Evolutionary conservation across 164 flowering plant species (phyloP), one percentile per base, ranked within the genome.

Genomic region (Tetracentron sinense): DNA sequence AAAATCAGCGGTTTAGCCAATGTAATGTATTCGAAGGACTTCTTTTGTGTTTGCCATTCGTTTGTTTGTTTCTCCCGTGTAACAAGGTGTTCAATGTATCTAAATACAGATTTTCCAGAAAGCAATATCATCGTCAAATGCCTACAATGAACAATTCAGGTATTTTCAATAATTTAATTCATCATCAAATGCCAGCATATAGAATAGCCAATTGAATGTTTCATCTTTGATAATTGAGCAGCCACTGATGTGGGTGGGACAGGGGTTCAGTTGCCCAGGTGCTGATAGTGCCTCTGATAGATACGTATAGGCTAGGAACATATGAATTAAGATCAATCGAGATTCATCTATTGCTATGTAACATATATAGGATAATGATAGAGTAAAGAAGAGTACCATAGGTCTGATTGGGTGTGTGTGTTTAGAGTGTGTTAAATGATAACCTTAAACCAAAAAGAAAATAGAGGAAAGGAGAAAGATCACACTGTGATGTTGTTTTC

Each of bases 121-220:
- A 64, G 99, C 99, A 33, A 94, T 92, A 71, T 94, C 99, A 48
- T 74, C 99, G 23, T 94, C 99, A 52, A 78, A 78, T 78, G 97
- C 97, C 30, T 92, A 94, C 79, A 90, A 92, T 74, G 94, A 86
- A 10, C 99, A 94, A 50, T 94, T 92, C 82, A 84, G 89, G 97
- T 91, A 77, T 56, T 53, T 4, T 47, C 27, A 28, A 10, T 27
- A 14, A 44, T 25, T 31, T 31, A 11, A 17, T 25, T 14, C 27
- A 22, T 58, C 6, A 19, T 33, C 50, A 14, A 56, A 27, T 21
- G 16, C 8, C 26, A 3, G 19, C 4, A 14, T 26, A 6, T 38
- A 21, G 16, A 11, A 2, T 25, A 20, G 28, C 14, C 25, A 52
- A 23, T 23, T 52, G 29, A 23, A 52, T 23, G 28, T 22, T 29